These are phyloP conservation scores for Amanita rimosa DNA, from an alignment of 768 basidiomycete species.

Conservation along the genomic window DNA sequence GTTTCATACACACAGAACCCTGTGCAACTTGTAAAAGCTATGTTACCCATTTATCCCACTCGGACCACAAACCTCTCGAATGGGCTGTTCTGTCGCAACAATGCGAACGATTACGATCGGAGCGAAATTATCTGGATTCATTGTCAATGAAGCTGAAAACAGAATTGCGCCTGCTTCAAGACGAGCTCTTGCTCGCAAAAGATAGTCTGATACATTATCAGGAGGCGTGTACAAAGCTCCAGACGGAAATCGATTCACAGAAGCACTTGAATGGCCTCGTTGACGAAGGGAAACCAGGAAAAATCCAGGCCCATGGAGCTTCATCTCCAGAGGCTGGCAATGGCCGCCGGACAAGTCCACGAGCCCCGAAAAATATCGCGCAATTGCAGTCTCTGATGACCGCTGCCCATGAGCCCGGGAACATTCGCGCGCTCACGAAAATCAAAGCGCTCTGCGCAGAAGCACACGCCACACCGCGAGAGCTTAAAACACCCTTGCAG, in stretches of 20 bases:
- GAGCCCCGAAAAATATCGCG: constrained; percentile 24
- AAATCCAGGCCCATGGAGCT: too few relatives aligned
- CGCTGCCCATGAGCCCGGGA: constrained; percentile 30
- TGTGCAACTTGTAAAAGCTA: not conserved
- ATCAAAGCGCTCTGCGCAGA: constrained; percentile 34
- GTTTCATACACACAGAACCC: not conserved
- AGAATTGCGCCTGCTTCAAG: not conserved
- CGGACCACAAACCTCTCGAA: not conserved
- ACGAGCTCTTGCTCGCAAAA: not conserved
- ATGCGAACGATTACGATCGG: constrained; percentile 1
- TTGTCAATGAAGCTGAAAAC: not conserved
- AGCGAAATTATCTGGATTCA: not conserved
- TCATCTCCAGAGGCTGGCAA: constrained; percentile 1
- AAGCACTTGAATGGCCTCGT: not conserved
- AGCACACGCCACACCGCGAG: constrained; percentile 31
- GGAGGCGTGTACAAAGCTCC: not conserved
- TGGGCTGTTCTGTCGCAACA: not conserved
- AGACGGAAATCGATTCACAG: not conserved
- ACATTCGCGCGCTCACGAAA: constrained; percentile 25
- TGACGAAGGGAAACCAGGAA: not conserved
- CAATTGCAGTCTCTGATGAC: constrained; percentile 31
- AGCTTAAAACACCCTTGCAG: constrained; percentile 33
- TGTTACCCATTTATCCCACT: not conserved
- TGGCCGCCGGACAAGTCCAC: constrained; percentile 9
- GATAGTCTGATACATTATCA: not conserved